Evolutionary conservation across 331 rosid genomes (phyloP), one percentile per base, ranked within the genome.

Genomic region (Rosa hybrid): DNA sequence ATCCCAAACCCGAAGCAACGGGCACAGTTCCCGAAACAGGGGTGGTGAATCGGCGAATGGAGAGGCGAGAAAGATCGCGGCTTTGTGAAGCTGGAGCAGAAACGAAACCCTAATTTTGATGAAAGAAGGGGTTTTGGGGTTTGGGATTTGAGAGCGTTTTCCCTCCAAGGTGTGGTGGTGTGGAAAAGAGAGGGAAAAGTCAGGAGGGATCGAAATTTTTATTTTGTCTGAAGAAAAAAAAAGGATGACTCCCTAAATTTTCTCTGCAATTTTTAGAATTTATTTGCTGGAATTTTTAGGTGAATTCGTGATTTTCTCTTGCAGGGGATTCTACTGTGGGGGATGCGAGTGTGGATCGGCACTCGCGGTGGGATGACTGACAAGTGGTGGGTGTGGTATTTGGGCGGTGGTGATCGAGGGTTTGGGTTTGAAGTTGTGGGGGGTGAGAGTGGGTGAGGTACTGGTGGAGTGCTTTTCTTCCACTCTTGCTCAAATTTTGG

Each of bases 121-220:
- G 62, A 18, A 81, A 85, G 73, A 81, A 71, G 74, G 82, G 87
- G 45, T 82, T 46, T 75, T 57, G 72, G 74, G 74, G 64, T 53
- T 63, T 59, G 53, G 2, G 64, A 59, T 63, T 59, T 23, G 78
- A 74, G 69, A 30, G 45, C 12, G 76, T 82, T 90, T 91, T 92
- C 97, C 98, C 98, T 95, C 99, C 98, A 93, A 81, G 54, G 71
- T 14, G n/a, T 64, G 79, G 75, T 83, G 68, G 83, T 44, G 85
- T 45, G 72, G 83, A 87, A 86, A 89, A 91, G 96, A 88, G 98
- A 91, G 99, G 97, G 99, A 94, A 93, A 95, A 89, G 67, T 38
- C 12, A 73, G 41, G 80, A 78, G 84, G 72, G 87, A 92, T 86
- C 87, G 87, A 86, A 91, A 84, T 27, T 74, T 85, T 80, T 77